phyloP scores from a whole-genome alignment of 108 stramenopile genomes.

The Hondaea fermentalgiana region DNA sequence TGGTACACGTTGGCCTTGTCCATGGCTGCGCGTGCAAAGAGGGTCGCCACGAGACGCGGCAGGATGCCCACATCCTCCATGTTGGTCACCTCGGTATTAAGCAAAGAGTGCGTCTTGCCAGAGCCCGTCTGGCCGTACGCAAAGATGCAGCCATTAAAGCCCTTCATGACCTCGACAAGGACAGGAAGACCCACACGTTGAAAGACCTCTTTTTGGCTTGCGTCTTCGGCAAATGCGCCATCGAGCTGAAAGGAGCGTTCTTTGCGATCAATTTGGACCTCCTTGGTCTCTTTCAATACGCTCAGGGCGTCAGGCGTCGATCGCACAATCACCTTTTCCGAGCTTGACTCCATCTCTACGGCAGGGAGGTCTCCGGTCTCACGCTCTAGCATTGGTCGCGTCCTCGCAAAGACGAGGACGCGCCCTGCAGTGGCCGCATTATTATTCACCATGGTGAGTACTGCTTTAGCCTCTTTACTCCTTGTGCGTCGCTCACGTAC shows the following conservation, averaged over 20 bases:
- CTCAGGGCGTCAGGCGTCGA: background rate
- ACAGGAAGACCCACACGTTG: background rate
- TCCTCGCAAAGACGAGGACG: slow-evolving; percentile 1
- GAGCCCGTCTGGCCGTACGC: slow-evolving; percentile 35
- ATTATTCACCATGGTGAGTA: background rate
- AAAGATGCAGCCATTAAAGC: slow-evolving; percentile 30
- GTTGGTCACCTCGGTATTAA: background rate
- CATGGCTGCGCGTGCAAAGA: background rate
- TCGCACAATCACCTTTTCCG: background rate
- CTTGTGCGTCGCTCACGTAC: too few relatives aligned
- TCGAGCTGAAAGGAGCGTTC: slow-evolving; percentile 21
- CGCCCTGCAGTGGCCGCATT: background rate
- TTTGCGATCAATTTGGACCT: background rate
- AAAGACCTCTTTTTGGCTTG: slow-evolving; percentile 22
- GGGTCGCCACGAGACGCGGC: background rate
- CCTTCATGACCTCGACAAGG: slow-evolving; percentile 1
- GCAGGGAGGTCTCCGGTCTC: background rate
- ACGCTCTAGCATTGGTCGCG: background rate
- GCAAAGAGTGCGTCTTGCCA: slow-evolving; percentile 29
- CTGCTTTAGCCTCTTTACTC: too few relatives aligned
- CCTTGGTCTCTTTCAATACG: background rate
- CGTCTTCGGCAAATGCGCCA: background rate
- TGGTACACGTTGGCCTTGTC: background rate
- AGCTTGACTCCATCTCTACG: background rate
- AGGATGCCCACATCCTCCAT: background rate